phyloP scores from a whole-genome alignment of 208 protist species.

The Leishmania guyanensis region DNA sequence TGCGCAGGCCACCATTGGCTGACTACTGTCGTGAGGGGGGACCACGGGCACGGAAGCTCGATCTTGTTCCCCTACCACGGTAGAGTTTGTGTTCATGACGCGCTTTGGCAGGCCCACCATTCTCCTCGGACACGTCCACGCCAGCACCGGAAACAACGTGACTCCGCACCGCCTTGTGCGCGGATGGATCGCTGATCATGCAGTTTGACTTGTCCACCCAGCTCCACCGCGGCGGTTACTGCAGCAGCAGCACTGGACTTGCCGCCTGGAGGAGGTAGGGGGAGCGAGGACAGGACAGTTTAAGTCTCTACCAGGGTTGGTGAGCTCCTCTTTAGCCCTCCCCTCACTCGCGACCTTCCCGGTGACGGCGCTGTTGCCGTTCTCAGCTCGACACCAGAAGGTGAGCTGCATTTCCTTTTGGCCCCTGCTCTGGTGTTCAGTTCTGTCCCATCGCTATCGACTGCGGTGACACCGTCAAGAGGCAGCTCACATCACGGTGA shows the following conservation, averaged over 20 bases:
- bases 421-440: constrained; percentile 8
- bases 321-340: constrained; percentile 29
- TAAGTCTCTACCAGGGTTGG: constrained; percentile 43
- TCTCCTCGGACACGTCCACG: constrained; percentile 10
- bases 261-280: background rate
- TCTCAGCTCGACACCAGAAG: constrained; percentile 48
- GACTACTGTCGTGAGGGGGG: too few relatives aligned
- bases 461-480: background rate
- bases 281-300: constrained; percentile 9
- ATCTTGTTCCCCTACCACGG: constrained; percentile 11
- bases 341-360: constrained; percentile 10
- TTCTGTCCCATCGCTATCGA: background rate
- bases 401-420: constrained; percentile 41
- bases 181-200: background rate
- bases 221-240: background rate
- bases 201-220: constrained; percentile 25
- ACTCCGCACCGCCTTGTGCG: background rate
- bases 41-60: background rate
- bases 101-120: constrained; percentile 50
- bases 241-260: background rate
- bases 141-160: background rate
- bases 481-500: background rate
- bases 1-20: background rate
- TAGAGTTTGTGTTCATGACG: constrained; percentile 18
- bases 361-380: constrained; percentile 10